Conservation (phyloP, 371 early-diverging fungal genomes). For the Mortierella sp. region DNA sequence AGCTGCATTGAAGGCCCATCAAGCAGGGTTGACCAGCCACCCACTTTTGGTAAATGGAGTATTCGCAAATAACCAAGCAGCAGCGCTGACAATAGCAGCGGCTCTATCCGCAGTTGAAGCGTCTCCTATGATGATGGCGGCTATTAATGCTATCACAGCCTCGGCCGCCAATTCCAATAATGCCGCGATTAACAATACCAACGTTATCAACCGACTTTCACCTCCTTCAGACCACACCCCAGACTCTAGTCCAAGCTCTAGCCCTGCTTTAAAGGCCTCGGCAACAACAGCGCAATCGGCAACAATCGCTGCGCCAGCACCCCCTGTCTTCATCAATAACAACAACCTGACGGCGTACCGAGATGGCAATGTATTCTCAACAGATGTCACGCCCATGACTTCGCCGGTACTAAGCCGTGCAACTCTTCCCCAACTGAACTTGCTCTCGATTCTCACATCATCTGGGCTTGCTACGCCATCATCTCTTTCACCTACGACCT, state of each 20-base stretch:
- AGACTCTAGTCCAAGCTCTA: conserved; percentile 40
- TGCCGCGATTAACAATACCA: conserved; percentile 5
- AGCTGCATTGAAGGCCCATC: conserved; percentile 46
- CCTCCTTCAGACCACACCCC: conserved; percentile 45
- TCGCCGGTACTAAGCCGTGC: conserved; percentile 50
- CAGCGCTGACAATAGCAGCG: conserved; percentile 41
- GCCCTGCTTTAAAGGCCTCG: conserved; percentile 18
- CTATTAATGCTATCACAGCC: conserved; percentile 49
- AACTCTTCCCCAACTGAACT: conserved; percentile 30
- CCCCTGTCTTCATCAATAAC: conserved; percentile 1
- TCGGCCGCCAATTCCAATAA: conserved; percentile 40
- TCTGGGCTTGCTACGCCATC: conserved; percentile 37
- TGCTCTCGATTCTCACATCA: conserved; percentile 38
- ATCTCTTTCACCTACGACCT: conserved; percentile 46
- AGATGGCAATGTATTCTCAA: conserved; percentile 33
- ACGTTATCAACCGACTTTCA: conserved; percentile 8
- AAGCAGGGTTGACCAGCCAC: conserved; percentile 45
- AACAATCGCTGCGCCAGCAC: background rate
- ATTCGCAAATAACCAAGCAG: conserved; percentile 44
- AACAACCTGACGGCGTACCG: conserved; percentile 28
- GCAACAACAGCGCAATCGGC: background rate
- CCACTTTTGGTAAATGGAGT: conserved; percentile 38
- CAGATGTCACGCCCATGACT: conserved; percentile 54
- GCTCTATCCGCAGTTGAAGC: conserved; percentile 44
- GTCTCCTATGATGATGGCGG: conserved; percentile 56